Base-by-base conservation (phyloP, 768 basidiomycete species). In the Mycena epipterygia region DNA sequence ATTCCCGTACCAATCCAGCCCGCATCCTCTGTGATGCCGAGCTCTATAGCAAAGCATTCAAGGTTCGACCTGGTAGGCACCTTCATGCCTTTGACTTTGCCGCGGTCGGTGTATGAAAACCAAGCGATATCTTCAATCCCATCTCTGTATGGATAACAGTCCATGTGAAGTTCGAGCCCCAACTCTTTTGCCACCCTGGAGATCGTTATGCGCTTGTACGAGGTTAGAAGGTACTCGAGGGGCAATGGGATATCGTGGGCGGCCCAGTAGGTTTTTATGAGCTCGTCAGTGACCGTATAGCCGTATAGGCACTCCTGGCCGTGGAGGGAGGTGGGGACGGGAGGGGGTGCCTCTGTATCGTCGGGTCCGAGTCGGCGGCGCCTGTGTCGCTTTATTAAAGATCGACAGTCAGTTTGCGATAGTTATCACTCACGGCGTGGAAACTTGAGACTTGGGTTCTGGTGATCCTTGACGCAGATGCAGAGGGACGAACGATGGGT, bases 41-140 rank as follows among this genome's bases (percentile, higher is more conserved):
- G 53, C 53, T 56, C 53, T 25, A 37, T 56, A n/a, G 16, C 53
- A 16, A 56, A 56, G 33, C 19, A 25, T 25, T 56, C 53, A 23
- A 56, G 53, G 9, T 33, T 56, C 32, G 53, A 19, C 53, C 27
- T 25, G 35, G 33, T 21, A 56, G 53, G 53, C 12, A 56, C 53
- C n/a, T 11, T 23, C 53, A 3, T 23, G 53, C 21, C 29, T 13
- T 25, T 2, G 53, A 56, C 33, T 19, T 12, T 5, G 53, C 53
- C 53, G n/a, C 35, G 9, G 53, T 56, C 33, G 53, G 53, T 56
- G n/a, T 56, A 56, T 4, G 53, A 56, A 23, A 56, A 56, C 53
- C 53, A 56, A 19, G 53, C 53, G 25, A 56, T 56, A 33, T 12
- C 27, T 17, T 52, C 51, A 49, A 49, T 6, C 25, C 11, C 6